A percentile compares a stretch with the other conserved stretches of the same genome.
Conservation (phyloP, 495 filamentous ascomycete genomes). For the Xylaria sp. region DNA sequence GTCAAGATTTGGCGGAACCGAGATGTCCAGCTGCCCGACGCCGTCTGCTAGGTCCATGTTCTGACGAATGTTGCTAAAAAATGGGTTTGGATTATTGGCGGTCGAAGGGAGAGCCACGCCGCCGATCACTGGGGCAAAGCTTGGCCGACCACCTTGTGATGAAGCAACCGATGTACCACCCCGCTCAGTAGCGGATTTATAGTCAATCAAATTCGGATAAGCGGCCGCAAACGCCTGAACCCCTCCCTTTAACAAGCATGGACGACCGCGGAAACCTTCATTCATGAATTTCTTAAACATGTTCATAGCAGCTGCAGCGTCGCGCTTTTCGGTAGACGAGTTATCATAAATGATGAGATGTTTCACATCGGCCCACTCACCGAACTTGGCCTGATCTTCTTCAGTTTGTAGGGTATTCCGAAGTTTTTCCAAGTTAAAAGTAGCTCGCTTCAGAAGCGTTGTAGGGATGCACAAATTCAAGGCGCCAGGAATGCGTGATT, state of each 20-base stretch:
- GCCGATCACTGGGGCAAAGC: constrained; percentile 78
- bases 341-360: constrained; percentile 89
- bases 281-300: constrained; percentile 89
- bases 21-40: constrained; percentile 86
- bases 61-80: constrained; percentile 95
- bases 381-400: constrained; percentile 74
- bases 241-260: constrained; percentile 72
- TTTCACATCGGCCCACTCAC: constrained; percentile 73
- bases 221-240: constrained; percentile 58
- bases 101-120: constrained; percentile 82
- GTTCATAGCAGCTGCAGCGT: constrained; percentile 77
- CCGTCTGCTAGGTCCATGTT: constrained; percentile 96
- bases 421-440: constrained; percentile 90
- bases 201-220: constrained; percentile 58
- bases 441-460: constrained; percentile 86
- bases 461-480: constrained; percentile 96
- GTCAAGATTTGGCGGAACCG: constrained; percentile 66
- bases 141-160: constrained; percentile 43
- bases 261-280: constrained; percentile 80
- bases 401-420: constrained; percentile 85
- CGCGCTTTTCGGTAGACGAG: constrained; percentile 74
- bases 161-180: constrained; percentile 54
- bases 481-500: constrained; percentile 75
- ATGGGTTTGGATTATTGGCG: constrained; percentile 76
- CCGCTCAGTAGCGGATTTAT: constrained; percentile 44